A percentile compares a stretch with the other conserved stretches of the same genome.
These are phyloP conservation scores for Skeletonema tropicum DNA, from an alignment of 108 stramenopile genomes.

Conservation along the genomic window DNA sequence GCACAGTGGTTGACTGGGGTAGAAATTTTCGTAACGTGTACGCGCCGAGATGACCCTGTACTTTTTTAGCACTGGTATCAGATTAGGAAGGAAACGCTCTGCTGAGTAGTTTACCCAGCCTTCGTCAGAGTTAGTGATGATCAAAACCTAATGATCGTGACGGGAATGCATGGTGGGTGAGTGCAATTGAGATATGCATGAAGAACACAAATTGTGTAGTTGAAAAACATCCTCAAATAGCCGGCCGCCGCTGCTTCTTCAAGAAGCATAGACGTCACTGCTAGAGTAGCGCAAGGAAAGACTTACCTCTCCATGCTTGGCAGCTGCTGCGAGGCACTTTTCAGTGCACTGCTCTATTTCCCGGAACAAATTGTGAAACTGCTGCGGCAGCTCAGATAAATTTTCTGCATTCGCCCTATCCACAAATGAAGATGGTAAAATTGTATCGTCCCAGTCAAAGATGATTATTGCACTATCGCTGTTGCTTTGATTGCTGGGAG, in stretches of 20 bases:
- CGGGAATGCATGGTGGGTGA: conserved; percentile 7
- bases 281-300: background rate
- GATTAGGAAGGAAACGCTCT: conserved; percentile 72
- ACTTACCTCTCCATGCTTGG: conserved; percentile 84
- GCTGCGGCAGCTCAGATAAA: conserved; percentile 65
- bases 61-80: conserved; percentile 73
- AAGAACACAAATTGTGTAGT: background rate
- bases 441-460: conserved; percentile 94
- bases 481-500: background rate
- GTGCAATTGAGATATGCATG: background rate
- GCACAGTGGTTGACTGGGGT: conserved; percentile 87
- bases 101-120: conserved; percentile 92
- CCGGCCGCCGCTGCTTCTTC: background rate
- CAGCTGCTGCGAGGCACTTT: conserved; percentile 71
- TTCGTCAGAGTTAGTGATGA: conserved; percentile 92
- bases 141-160: conserved; percentile 63
- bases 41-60: conserved; percentile 84
- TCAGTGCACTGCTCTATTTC: conserved; percentile 78
- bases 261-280: background rate
- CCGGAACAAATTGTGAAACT: conserved; percentile 73
- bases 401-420: conserved; percentile 73
- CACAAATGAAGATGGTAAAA: conserved; percentile 87
- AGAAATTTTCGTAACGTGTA: conserved; percentile 86
- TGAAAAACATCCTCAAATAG: background rate
- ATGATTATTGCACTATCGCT: conserved; percentile 58